Evolutionary conservation across 1,284 basidiomycete species (phyloP).

Genomic region (Sporisorium scitamineum): DNA sequence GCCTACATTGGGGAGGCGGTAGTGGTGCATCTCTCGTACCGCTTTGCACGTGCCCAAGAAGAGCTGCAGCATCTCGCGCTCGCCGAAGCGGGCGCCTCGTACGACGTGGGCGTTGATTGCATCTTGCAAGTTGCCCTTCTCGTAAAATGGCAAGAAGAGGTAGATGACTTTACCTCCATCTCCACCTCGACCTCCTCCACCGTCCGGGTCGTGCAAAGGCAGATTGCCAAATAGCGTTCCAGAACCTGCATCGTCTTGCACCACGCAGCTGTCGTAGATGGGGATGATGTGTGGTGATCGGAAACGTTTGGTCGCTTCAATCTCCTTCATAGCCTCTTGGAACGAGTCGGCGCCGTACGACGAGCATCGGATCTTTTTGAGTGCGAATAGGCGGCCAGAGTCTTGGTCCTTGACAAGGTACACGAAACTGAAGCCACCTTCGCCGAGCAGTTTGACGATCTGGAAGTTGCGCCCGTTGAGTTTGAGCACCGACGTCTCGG

Average conservation of each 20-base stretch:
- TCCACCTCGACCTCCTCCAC: slow-evolving; percentile 29
- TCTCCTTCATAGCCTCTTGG: slow-evolving; percentile 67
- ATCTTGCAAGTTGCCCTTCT: slow-evolving; percentile 88
- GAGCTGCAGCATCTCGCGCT: slow-evolving; percentile 85
- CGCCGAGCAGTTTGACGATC: slow-evolving; percentile 65
- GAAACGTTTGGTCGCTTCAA: slow-evolving; percentile 68
- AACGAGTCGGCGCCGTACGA: slow-evolving; percentile 63
- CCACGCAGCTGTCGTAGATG: slow-evolving; percentile 65
- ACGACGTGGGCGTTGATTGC: slow-evolving; percentile 88
- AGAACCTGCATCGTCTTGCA: slow-evolving; percentile 59
- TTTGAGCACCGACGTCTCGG: slow-evolving; percentile 51
- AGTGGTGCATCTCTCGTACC: slow-evolving; percentile 88
- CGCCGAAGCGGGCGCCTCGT: slow-evolving; percentile 84
- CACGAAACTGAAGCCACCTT: slow-evolving; percentile 68
- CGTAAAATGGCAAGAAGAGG: slow-evolving; percentile 85
- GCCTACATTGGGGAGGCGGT: slow-evolving; percentile 54
- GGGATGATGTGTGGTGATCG: slow-evolving; percentile 66
- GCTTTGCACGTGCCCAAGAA: slow-evolving; percentile 95
- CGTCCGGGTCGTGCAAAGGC: slow-evolving; percentile 53
- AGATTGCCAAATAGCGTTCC: slow-evolving; percentile 54
- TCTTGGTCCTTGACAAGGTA: slow-evolving; percentile 66
- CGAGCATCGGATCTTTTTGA: slow-evolving; percentile 69
- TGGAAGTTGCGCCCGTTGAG: slow-evolving; percentile 64
- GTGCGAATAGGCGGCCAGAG: slow-evolving; percentile 63
- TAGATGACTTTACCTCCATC: slow-evolving; percentile 63